These are phyloP conservation scores for Megacollybia marginata DNA, from an alignment of 768 basidiomycete genomes.

Conservation along the genomic window DNA sequence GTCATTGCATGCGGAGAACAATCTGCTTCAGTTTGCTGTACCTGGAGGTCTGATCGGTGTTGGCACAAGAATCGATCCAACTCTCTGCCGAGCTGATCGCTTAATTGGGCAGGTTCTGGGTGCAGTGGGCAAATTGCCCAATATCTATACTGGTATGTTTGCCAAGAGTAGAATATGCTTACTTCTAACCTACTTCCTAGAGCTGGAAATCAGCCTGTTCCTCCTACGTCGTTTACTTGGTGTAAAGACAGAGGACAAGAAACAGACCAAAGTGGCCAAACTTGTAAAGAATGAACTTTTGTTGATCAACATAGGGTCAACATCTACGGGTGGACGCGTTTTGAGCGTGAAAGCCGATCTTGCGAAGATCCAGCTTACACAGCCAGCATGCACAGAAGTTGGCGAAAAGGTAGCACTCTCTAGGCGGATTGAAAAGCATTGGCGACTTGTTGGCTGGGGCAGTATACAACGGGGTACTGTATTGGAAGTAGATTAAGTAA, in stretches of 20 bases:
- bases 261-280: conserved; percentile 93
- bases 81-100: conserved; percentile 93
- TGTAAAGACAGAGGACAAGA: conserved; percentile 98
- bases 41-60: conserved; percentile 98
- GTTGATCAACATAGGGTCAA: conserved; percentile 97
- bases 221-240: conserved; percentile 92
- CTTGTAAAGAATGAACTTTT: conserved; percentile 86
- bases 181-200: conserved; percentile 26
- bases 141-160: conserved; percentile 76
- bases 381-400: conserved; percentile 92
- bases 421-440: conserved; percentile 94
- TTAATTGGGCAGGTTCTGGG: conserved; percentile 95
- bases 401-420: conserved; percentile 97
- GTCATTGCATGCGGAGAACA: conserved; percentile 91
- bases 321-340: conserved; percentile 94
- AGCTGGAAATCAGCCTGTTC: conserved; percentile 91
- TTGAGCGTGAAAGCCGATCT: conserved; percentile 91
- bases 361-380: conserved; percentile 89
- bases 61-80: conserved; percentile 94
- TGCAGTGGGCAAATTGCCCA: conserved; percentile 88
- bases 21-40: conserved; percentile 89
- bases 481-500: conserved; percentile 59
- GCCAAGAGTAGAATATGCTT: neutral
- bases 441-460: conserved; percentile 88
- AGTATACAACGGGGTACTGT: conserved; percentile 83